Conservation (phyloP, 176 grass and related monocot species). For the Pontederia crassipes region DNA sequence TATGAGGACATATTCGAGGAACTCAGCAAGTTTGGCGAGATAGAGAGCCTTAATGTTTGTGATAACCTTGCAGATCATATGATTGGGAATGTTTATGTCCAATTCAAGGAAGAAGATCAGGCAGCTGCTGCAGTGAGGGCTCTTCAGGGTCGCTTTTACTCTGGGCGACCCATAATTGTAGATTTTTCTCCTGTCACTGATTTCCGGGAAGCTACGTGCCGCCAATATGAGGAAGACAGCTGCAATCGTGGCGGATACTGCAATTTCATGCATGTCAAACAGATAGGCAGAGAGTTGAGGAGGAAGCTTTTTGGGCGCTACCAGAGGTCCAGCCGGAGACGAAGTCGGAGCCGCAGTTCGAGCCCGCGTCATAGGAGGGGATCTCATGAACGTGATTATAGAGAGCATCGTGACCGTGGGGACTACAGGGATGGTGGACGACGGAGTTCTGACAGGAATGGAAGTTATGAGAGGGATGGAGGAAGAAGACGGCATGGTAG, state of each 20-base stretch:
- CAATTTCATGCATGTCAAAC: constrained; percentile 97
- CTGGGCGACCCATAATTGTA: constrained; percentile 76
- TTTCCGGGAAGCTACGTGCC: constrained; percentile 83
- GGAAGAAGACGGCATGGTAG: constrained; percentile 39
- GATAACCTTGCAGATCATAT: constrained; percentile 97
- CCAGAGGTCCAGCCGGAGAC: constrained; percentile 27
- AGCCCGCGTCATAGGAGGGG: constrained; percentile 35
- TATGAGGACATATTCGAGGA: constrained; percentile 93
- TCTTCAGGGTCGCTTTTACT: constrained; percentile 70
- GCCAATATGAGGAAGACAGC: constrained; percentile 82
- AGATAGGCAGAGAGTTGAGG: constrained; percentile 51
- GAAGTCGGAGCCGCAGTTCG: constrained; percentile 49
- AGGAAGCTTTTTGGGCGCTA: constrained; percentile 50
- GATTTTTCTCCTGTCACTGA: constrained; percentile 95
- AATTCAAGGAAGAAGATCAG: constrained; percentile 84
- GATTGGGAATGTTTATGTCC: constrained; percentile 90
- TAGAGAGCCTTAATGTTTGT: constrained; percentile 78
- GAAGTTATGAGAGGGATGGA: constrained; percentile 6
- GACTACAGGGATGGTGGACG: constrained; percentile 13
- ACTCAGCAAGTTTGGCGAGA: constrained; percentile 73
- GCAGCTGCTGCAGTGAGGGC: constrained; percentile 56
- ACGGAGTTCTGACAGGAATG: constrained; percentile 12
- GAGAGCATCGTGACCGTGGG: constrained; percentile 24
- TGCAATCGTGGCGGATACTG: constrained; percentile 93
- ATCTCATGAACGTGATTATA: constrained; percentile 10